Base-by-base conservation (phyloP, 805 yeast species). In the Kodamaea hsintzibuensis region DNA sequence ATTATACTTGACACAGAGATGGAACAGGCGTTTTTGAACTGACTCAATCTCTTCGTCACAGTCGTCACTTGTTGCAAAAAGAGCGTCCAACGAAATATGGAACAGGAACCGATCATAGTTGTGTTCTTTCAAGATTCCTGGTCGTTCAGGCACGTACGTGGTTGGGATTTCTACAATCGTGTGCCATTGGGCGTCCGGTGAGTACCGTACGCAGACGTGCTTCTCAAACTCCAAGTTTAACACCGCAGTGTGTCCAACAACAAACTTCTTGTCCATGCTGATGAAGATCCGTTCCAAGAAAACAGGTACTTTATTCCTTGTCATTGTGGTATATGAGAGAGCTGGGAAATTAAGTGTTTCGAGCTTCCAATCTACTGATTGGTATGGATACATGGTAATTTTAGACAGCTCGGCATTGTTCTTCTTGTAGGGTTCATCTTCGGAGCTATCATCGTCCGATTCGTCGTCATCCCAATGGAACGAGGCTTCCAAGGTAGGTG, bases 171-270 rank as follows among this genome's bases (percentile, higher is more conserved):
- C 93, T 42, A 83, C 77, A 18, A 85, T 82, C 0, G 96, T 85
- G 43, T 72, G 73, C 98, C 98, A 92, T 49, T 45, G 50, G 62
- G 78, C 72, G 66, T 93, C 91, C 58, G 84, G 75, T 0, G 97
- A 83, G 70, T 90, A 92, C 52, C 91, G 77, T 13, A 89, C 79
- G 13, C 82, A 79, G 16, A 93, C 87, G 25, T 70, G 64, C 68
- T 92, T 92, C 37, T 82, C 79, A 69, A 77, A 92, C 9, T 86
- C 77, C 3, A 89, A 51, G 71, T 92, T 93, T 62, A 83, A 82
- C 25, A 89, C 97, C 2, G 93, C 89, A 46, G 92, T 76, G 51
- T 84, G 85, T 1, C 97, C 98, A 49, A 82, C 66, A 13, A 92
- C 71, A 53, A 73, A 75, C 54, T 79, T 78, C 59, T 81, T 81